phyloP scores from a whole-genome alignment of 2,329 filamentous ascomycete species.

The Lecanicillium sp. region DNA sequence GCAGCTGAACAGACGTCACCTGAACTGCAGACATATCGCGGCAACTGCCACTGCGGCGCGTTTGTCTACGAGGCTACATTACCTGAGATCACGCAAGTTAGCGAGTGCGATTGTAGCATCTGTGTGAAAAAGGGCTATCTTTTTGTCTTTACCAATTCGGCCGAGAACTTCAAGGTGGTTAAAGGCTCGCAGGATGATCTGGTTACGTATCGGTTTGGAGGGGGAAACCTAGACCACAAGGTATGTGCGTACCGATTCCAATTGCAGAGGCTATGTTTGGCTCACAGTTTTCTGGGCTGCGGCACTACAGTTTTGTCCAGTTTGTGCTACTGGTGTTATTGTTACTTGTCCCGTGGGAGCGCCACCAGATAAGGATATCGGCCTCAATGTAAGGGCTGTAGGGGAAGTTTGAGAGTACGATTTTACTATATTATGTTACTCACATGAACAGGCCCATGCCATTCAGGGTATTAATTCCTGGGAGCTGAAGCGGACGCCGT shows the following conservation, averaged over 20 bases:
- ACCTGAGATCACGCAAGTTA: slow-evolving; percentile 48
- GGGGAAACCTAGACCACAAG: slow-evolving; percentile 30
- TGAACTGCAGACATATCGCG: slow-evolving; percentile 35
- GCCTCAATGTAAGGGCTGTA: slow-evolving; percentile 31
- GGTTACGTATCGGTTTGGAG: slow-evolving; percentile 35
- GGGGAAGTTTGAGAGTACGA: not conserved
- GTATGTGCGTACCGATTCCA: slow-evolving; percentile 16
- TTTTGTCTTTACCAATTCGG: slow-evolving; percentile 23
- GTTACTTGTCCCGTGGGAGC: slow-evolving; percentile 17
- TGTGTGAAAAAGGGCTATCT: slow-evolving; percentile 43
- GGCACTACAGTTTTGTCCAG: slow-evolving; percentile 38
- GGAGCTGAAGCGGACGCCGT: slow-evolving; percentile 28
- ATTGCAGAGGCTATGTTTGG: not conserved
- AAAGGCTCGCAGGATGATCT: slow-evolving; percentile 35
- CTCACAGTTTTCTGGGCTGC: not conserved
- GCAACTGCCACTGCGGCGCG: slow-evolving; percentile 49
- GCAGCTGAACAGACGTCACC: too few relatives aligned
- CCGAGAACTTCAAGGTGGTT: slow-evolving; percentile 31
- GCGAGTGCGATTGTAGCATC: slow-evolving; percentile 60
- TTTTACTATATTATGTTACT: not conserved
- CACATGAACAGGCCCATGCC: slow-evolving; percentile 25
- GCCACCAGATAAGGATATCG: slow-evolving; percentile 20
- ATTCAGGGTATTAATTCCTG: slow-evolving; percentile 37
- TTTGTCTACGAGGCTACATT: slow-evolving; percentile 43
- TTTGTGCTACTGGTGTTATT: slow-evolving; percentile 38